Base-by-base conservation (phyloP, 768 basidiomycete genomes). In the Collybia sordida region DNA sequence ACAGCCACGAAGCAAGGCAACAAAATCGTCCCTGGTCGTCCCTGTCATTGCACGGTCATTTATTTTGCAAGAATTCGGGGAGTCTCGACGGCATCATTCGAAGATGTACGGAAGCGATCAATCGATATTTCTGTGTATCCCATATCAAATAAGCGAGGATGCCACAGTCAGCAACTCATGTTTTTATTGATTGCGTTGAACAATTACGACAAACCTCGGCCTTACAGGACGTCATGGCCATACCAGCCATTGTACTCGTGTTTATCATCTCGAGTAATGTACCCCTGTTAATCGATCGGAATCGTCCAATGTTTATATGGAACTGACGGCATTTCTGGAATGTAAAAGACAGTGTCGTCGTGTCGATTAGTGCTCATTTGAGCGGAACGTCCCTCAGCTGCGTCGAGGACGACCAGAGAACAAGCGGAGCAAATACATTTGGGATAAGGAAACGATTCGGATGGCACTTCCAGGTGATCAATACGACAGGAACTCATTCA, bases 261-360 rank as follows among this genome's bases (percentile, higher is more conserved):
- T 64, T 72, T 17, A 80, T 57, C 42, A 80, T 62, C 41, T 69
- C 66, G 19, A 82, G 64, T 37, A 56, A 70, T 36, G 75, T 68
- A 1, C 78, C 77, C 27, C 80, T 80, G 54, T 4, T 37, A 15
- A 27, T 12, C 23, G 27, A 47, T 42, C 39, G 42, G 41, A 39
- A 5, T 37, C 23, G 4, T 17, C 18, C 15, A 34, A 17, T 12
- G 25, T 49, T 17, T 14, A 6, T 14, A 21, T 35, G 3, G 4
- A 31, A 25, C 73, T 39, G 55, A 71, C 81, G 65, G 46, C 17
- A 59, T 50, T 0, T 73, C 77, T 1, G 70, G 65, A 3, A 71
- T 63, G 54, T 81, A 77, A 52, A 72, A 80, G n/a, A 72, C 53
- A 2, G 67, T 62, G 46, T 79, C 72, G 55, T 81, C 74, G 2